Conservation (phyloP, 371 early-diverging fungal species). For the Actinomucor elegans region DNA sequence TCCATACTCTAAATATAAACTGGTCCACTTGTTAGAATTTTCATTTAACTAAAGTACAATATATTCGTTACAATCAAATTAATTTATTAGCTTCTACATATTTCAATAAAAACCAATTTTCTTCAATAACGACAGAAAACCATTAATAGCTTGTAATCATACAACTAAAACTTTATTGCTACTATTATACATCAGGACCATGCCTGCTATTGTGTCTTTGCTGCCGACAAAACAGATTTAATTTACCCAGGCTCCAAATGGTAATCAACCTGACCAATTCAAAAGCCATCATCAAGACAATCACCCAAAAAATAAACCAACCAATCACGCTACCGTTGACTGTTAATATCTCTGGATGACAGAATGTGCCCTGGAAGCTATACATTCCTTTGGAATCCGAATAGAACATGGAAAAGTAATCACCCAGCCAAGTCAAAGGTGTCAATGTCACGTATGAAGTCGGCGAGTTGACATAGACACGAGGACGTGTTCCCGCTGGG, state of each 20-base stretch:
- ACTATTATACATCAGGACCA: too few species aligned
- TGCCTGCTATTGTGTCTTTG: too few species aligned
- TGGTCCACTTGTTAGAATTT: too few species aligned
- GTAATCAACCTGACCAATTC: slow-evolving; percentile 24
- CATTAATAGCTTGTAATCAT: too few species aligned
- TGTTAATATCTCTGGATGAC: slow-evolving; percentile 49
- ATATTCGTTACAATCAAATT: background rate
- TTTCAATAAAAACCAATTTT: too few species aligned
- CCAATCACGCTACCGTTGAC: slow-evolving; percentile 53
- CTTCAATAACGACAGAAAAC: too few species aligned
- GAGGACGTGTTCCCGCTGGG: slow-evolving; percentile 64
- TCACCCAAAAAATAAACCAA: slow-evolving; percentile 63
- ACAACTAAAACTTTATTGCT: too few species aligned
- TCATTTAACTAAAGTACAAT: too few species aligned
- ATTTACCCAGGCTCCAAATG: background rate
- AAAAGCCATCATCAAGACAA: slow-evolving; percentile 33
- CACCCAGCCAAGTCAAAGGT: slow-evolving; percentile 55
- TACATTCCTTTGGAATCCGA: slow-evolving; percentile 65
- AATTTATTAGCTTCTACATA: too few species aligned
- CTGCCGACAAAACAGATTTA: too few species aligned
- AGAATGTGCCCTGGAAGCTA: slow-evolving; percentile 69
- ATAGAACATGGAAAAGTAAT: slow-evolving; percentile 65
- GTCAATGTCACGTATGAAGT: slow-evolving; percentile 38
- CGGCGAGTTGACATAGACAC: slow-evolving; percentile 48
- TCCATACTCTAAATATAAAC: too few species aligned